Conservation (phyloP, 2,329 filamentous ascomycete genomes). For the Epichloe gansuensis region DNA sequence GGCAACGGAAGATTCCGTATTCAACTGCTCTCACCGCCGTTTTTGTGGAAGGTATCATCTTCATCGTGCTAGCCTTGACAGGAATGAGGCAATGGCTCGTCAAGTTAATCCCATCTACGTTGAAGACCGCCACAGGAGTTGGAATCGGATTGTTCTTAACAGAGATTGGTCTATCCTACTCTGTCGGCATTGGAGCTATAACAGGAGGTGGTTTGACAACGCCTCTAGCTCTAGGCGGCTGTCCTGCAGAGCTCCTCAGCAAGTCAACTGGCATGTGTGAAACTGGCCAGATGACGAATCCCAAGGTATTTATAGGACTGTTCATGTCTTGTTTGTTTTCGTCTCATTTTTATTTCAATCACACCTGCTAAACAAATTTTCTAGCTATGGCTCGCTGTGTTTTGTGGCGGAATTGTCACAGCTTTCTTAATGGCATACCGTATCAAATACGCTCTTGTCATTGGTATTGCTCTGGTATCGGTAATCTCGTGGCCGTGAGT, state of each 20-base stretch:
- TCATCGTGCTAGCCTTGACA: constrained; percentile 50
- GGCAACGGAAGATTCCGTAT: constrained; percentile 44
- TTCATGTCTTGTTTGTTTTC: background rate
- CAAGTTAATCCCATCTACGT: constrained; percentile 49
- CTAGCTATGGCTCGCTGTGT: constrained; percentile 75
- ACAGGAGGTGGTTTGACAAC: constrained; percentile 54
- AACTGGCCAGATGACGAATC: constrained; percentile 60
- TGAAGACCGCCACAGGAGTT: constrained; percentile 54
- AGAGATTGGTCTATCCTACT: constrained; percentile 59
- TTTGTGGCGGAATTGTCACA: constrained; percentile 67
- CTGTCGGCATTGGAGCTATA: constrained; percentile 70
- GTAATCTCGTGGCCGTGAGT: constrained; percentile 63
- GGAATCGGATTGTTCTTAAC: constrained; percentile 55
- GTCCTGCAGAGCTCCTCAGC: constrained; percentile 43
- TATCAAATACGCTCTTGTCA: constrained; percentile 62
- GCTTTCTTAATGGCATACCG: constrained; percentile 70
- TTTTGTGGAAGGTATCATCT: constrained; percentile 53
- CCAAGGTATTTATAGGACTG: constrained; percentile 42
- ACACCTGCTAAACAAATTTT: constrained; percentile 2
- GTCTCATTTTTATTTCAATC: background rate
- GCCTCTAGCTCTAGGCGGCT: constrained; percentile 68
- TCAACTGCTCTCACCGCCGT: constrained; percentile 49
- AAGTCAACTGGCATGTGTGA: constrained; percentile 35
- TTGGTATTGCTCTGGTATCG: constrained; percentile 60
- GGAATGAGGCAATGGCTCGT: constrained; percentile 65